phyloP scores from a whole-genome alignment of 2,329 filamentous ascomycete genomes.

The Nothophaeocryptopus gaeumannii region DNA sequence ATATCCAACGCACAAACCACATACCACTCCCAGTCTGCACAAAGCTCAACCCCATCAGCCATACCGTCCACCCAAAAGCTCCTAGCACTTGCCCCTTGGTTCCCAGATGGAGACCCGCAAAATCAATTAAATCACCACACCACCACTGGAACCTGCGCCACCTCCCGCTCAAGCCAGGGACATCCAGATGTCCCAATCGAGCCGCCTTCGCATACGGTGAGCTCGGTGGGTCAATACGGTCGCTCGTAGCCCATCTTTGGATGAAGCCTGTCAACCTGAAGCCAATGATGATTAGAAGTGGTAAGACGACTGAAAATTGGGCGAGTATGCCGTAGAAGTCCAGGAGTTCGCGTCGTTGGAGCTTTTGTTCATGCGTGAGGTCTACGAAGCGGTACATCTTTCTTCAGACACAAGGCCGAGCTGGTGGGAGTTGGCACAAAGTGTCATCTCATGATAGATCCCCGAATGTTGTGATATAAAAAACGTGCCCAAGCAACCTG shows the following conservation, averaged over 20 bases:
- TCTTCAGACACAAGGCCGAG: background rate
- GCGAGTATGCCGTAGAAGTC: slow-evolving; percentile 56
- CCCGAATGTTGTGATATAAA: too few species aligned
- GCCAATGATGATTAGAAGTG: slow-evolving; percentile 44
- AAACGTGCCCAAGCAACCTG: too few species aligned
- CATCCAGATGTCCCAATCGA: slow-evolving; percentile 11
- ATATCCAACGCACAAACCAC: slow-evolving; percentile 16
- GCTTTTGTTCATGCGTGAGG: slow-evolving; percentile 50
- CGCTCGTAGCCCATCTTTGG: slow-evolving; percentile 5
- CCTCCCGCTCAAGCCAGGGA: background rate
- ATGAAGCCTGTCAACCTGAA: slow-evolving; percentile 39
- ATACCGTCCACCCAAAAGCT: slow-evolving; percentile 50
- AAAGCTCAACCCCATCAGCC: slow-evolving; percentile 52
- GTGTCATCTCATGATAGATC: too few species aligned
- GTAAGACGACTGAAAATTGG: slow-evolving; percentile 52
- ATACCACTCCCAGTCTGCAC: slow-evolving; percentile 55
- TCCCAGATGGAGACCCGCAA: slow-evolving; percentile 41
- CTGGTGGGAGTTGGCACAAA: too few species aligned
- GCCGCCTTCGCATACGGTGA: slow-evolving; percentile 42
- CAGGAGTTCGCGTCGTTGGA: slow-evolving; percentile 52
- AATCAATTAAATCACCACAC: slow-evolving; percentile 23
- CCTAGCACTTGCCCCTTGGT: slow-evolving; percentile 52
- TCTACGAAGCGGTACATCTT: slow-evolving; percentile 51
- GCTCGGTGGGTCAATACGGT: slow-evolving; percentile 30
- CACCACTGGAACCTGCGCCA: slow-evolving; percentile 37